A percentile compares a stretch with the other conserved stretches of the same genome.
phyloP scores from a whole-genome alignment of 2,329 filamentous ascomycete species.

The Helotiales sp. region DNA sequence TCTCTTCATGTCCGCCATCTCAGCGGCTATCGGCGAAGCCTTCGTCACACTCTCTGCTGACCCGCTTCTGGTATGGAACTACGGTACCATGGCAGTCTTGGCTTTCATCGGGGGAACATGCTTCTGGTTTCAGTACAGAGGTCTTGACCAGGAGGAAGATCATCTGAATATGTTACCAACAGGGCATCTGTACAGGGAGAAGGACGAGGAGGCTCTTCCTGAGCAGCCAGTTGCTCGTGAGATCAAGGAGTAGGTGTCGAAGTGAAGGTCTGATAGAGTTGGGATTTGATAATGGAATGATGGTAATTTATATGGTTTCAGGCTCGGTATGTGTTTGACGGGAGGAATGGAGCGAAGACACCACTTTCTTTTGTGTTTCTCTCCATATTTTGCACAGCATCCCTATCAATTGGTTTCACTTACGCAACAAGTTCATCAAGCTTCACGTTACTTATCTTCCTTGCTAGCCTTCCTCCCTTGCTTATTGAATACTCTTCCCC shows the following conservation, averaged over 20 bases:
- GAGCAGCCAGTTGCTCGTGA: slow-evolving; percentile 16
- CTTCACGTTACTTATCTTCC: too few species aligned
- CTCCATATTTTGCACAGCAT: too few species aligned
- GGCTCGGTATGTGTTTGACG: too few species aligned
- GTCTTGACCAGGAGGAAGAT: slow-evolving; percentile 72
- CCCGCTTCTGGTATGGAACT: slow-evolving; percentile 75
- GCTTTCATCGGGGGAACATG: slow-evolving; percentile 64
- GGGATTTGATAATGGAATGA: too few species aligned
- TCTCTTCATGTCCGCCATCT: slow-evolving; percentile 73
- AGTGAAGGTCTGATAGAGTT: too few species aligned
- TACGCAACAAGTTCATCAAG: too few species aligned
- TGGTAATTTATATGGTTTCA: too few species aligned
- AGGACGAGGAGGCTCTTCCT: slow-evolving; percentile 32
- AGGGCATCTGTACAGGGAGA: slow-evolving; percentile 29
- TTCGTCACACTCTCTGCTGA: slow-evolving; percentile 65
- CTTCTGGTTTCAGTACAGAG: slow-evolving; percentile 72
- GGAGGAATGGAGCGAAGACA: background rate
- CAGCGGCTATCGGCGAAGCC: slow-evolving; percentile 72
- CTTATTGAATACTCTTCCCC: too few species aligned
- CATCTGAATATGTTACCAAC: slow-evolving; percentile 63
- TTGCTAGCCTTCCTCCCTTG: too few species aligned
- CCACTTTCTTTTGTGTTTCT: too few species aligned
- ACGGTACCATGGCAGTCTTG: slow-evolving; percentile 65
- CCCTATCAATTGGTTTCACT: too few species aligned
- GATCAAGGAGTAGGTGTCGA: slow-evolving; percentile 9